Evolutionary conservation across 441 rosid genomes (phyloP), one percentile per base, ranked within the genome.

Genomic region (Erysimum cheiri): DNA sequence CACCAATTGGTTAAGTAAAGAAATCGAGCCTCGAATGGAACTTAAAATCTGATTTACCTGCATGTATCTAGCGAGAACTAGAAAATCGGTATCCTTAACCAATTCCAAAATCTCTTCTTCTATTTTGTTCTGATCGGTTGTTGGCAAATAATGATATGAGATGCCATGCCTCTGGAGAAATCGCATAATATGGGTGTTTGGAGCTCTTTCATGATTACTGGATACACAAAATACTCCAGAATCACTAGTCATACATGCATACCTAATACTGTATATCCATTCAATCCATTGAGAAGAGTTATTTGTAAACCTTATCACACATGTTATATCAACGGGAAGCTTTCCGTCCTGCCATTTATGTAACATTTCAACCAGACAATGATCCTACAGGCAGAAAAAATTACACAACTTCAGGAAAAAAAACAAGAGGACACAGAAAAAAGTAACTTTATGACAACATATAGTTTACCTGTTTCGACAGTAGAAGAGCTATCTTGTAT

Each of bases 21-120:
- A 75, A 71, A 26, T 65, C 33, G 28, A 41, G 69, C 62, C 14
- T 26, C 60, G 61, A 29, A 44, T 31, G 60, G 49, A 73, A 29
- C 68, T 65, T 17, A 24, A 44, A 73, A 52, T 22, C 47, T 73
- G 54, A 74, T 69, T 84, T 83, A 94, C 99, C 97, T 94, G 99
- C 98, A 94, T 94, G 78, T 94, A 94, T 83, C 98, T 88, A 50
- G 98, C 99, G 41, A 92, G 97, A 46, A 94, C 94, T 67, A 94
- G 56, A 74, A 94, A 94, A 78, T 94, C 94, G 6, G 97, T 92
- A 75, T 83, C 80, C 80, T 80, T 84, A 32, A 92, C 93, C 85
- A 94, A 78, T 46, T 83, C 91, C 82, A 92, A 72, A 62, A 90
- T 87, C 81, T 92, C 92, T 54, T 62, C 85, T 71, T 92, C 99